A percentile compares a stretch with the other conserved stretches of the same genome.
Evolutionary conservation across 352 stramenopile species (phyloP).

Genomic region (Globisporangium megalacanthum): DNA sequence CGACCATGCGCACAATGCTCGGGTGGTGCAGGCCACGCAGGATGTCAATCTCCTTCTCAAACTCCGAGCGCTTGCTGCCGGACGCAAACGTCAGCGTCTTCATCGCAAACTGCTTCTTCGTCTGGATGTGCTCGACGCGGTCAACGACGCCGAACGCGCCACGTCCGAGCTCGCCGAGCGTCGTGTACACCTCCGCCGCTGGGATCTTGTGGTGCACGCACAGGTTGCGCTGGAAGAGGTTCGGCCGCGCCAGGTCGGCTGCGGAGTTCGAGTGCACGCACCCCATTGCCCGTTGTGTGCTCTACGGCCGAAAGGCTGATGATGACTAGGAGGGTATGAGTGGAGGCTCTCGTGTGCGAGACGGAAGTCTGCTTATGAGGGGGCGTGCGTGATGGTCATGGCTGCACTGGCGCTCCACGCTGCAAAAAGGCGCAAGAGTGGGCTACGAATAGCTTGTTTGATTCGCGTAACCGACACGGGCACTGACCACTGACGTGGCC

Average conservation of each 20-base stretch:
- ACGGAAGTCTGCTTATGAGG: too few relatives aligned
- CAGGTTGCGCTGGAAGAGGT: constrained; percentile 77
- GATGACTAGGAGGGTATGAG: too few relatives aligned
- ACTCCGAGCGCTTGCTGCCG: constrained; percentile 56
- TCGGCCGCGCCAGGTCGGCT: constrained; percentile 37
- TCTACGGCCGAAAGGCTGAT: too few relatives aligned
- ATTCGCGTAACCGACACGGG: too few relatives aligned
- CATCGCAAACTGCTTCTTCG: constrained; percentile 67
- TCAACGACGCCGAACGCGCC: constrained; percentile 75
- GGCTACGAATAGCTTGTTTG: too few relatives aligned
- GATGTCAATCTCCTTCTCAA: constrained; percentile 78
- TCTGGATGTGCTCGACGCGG: constrained; percentile 64
- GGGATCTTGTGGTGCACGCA: constrained; percentile 66
- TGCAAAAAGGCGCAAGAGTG: too few relatives aligned
- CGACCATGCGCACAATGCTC: constrained; percentile 76
- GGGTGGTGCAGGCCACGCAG: constrained; percentile 69
- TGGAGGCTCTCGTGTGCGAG: too few relatives aligned
- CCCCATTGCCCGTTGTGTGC: constrained; percentile 31
- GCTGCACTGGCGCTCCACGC: too few relatives aligned
- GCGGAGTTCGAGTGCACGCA: constrained; percentile 44
- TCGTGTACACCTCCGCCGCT: constrained; percentile 37
- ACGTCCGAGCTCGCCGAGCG: constrained; percentile 52
- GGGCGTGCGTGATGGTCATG: too few relatives aligned
- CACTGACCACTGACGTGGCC: not conserved
- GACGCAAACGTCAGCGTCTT: constrained; percentile 69